phyloP scores from a whole-genome alignment of 805 yeast species.

The Martiniozyma abietophila region DNA sequence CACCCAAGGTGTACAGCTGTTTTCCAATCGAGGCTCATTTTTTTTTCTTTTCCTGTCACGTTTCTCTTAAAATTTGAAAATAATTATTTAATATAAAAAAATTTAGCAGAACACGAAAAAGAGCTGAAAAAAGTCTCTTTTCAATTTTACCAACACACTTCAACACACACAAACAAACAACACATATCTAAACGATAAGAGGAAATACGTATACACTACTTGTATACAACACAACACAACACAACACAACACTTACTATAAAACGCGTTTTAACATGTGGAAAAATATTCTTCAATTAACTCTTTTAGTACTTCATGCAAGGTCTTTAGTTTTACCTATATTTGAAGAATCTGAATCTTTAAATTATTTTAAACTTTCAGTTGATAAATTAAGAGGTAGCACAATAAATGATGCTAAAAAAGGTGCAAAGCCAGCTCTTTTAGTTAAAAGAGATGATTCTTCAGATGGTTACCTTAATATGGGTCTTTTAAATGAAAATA shows the following conservation, averaged over 20 bases:
- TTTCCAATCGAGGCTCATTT: too few species aligned
- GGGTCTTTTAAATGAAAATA: slow-evolving; percentile 29
- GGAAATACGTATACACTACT: neutral
- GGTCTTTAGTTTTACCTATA: too few species aligned
- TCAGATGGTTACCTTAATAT: slow-evolving; percentile 22
- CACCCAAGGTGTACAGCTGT: too few species aligned
- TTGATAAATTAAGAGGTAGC: slow-evolving; percentile 13
- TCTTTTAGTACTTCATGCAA: neutral
- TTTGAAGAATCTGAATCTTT: too few species aligned
- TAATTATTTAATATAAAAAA: too few species aligned
- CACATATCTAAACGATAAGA: too few species aligned
- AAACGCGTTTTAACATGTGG: neutral
- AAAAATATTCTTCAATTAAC: neutral
- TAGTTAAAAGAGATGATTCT: slow-evolving; percentile 18
- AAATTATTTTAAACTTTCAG: slow-evolving; percentile 16
- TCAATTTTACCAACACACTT: too few species aligned
- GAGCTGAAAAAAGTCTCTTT: too few species aligned
- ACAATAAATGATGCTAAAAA: slow-evolving; percentile 4
- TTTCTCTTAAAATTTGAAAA: too few species aligned
- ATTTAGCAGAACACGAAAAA: too few species aligned
- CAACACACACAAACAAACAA: too few species aligned
- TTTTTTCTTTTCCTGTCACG: neutral
- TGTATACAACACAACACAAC: neutral
- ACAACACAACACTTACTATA: too few species aligned
- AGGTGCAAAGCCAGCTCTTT: slow-evolving; percentile 13